Base-by-base conservation (phyloP, 371 early-diverging fungal genomes). In the Rhizopus microsporus region DNA sequence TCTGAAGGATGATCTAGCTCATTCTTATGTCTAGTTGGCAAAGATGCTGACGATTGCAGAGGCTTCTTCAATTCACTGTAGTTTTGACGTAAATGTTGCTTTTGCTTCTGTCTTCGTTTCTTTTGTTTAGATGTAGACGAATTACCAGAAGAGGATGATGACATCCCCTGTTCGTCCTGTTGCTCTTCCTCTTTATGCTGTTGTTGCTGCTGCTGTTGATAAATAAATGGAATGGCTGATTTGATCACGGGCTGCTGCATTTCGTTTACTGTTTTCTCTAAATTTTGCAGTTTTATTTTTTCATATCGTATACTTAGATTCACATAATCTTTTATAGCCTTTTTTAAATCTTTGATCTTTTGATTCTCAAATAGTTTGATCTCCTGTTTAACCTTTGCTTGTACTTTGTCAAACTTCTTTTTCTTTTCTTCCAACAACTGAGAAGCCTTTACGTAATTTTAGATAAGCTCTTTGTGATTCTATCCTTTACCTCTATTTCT, bases 381-480 rank as follows among this genome's bases (percentile, higher is more conserved):
- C 38, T 85, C 85, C 15, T 78, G 62, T 17, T 80, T 82, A 8
- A 81, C 83, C 15, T 70, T 68, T 16, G 57, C 65, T 42, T 85
- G 82, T 30, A 73, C 71, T 35, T 51, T 59, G 54, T 79, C 77
- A 59, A 82, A 82, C 15, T 68, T 65, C 16, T 71, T 57, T 16
- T 74, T 59, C 1, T 60, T 61, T 35, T 63, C 58, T 7, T 72
- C 69, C 35, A 82, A 43, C 9, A 54, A 66, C 23, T 62, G 66
- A n/a, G 63, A 72, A 3, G 83, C 83, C 57, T 72, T 56, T 30
- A 35, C 1, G 1, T 30, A 42, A 17, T 40, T 12, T 7, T 56
- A 34, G 31, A 51, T n/a, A 16, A 34, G 15, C 10, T 13, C 0
- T 10, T 7, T 16, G 9, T 12, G 37, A n/a, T 10, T 57, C 6